phyloP scores from a whole-genome alignment of 257 asterid species.

The Cruciata laevipes region DNA sequence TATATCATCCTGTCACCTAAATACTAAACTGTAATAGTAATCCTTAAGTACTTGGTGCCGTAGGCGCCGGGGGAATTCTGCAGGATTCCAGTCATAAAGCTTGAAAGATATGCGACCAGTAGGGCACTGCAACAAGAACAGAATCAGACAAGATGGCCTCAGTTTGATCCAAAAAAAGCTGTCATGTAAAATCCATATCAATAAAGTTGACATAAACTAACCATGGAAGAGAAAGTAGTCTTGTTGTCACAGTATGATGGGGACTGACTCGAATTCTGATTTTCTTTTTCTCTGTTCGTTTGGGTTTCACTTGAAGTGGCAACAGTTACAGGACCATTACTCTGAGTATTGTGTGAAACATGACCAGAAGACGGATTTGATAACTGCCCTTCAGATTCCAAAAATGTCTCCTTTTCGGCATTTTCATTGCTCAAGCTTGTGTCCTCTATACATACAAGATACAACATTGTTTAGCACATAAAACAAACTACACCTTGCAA shows the following conservation, averaged over 20 bases:
- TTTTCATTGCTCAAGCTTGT: constrained; percentile 34
- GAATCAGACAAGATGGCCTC: constrained; percentile 12
- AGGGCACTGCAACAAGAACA: constrained; percentile 53
- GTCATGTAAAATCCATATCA: constrained; percentile 14
- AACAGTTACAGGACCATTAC: constrained; percentile 38
- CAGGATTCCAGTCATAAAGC: constrained; percentile 98
- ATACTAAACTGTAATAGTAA: constrained; percentile 65
- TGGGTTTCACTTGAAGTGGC: constrained; percentile 42
- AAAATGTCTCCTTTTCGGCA: constrained; percentile 37
- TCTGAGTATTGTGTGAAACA: constrained; percentile 42
- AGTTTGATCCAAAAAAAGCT: constrained; percentile 13
- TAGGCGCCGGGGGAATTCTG: constrained; percentile 85
- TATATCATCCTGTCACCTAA: constrained; percentile 21
- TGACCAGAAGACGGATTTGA: constrained; percentile 33
- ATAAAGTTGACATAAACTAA: constrained; percentile 20
- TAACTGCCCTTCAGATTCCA: constrained; percentile 52
- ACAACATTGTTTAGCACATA: neutral
- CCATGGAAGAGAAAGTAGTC: constrained; percentile 65
- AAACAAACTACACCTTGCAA: neutral
- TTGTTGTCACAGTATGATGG: constrained; percentile 55
- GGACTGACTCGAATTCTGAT: constrained; percentile 32
- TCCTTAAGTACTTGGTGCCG: constrained; percentile 82
- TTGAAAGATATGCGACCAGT: constrained; percentile 89
- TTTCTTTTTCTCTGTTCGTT: constrained; percentile 36
- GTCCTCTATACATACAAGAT: constrained; percentile 32